phyloP scores from a whole-genome alignment of 108 stramenopile genomes.

The Fragilaria radians region DNA sequence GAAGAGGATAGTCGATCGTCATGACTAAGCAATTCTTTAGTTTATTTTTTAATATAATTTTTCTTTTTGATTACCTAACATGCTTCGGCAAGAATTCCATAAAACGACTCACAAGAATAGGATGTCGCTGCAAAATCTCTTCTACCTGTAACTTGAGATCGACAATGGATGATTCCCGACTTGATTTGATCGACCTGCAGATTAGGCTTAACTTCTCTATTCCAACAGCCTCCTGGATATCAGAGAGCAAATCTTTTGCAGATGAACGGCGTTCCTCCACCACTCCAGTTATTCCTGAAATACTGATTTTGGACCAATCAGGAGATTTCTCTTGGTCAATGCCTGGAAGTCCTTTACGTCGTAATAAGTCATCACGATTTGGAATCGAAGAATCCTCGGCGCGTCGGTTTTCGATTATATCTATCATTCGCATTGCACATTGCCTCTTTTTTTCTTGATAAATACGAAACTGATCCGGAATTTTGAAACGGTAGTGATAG shows the following conservation, averaged over 20 bases:
- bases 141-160: slow-evolving; percentile 33
- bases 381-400: slow-evolving; percentile 4
- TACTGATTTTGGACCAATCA: slow-evolving; percentile 45
- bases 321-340: slow-evolving; percentile 23
- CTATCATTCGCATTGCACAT: slow-evolving; percentile 67
- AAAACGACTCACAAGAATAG: slow-evolving; percentile 39
- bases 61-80: neutral
- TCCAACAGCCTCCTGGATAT: slow-evolving; percentile 48
- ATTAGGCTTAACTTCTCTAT: slow-evolving; percentile 41
- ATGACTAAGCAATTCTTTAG: neutral
- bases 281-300: slow-evolving; percentile 30
- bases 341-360: slow-evolving; percentile 6
- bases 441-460: slow-evolving; percentile 79
- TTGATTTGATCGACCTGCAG: slow-evolving; percentile 30
- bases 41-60: neutral
- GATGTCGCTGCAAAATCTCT: slow-evolving; percentile 44
- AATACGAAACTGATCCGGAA: slow-evolving; percentile 78
- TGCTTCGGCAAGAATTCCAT: slow-evolving; percentile 55
- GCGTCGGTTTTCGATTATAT: slow-evolving; percentile 63
- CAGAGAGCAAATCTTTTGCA: slow-evolving; percentile 48
- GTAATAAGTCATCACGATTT: slow-evolving; percentile 9
- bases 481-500: slow-evolving; percentile 85
- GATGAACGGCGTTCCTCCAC: slow-evolving; percentile 36
- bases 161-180: slow-evolving; percentile 22
- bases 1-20: neutral